A percentile compares a stretch with the other conserved stretches of the same genome.
Conservation (phyloP, 2,329 filamentous ascomycete species). For the Fusarium sp. region DNA sequence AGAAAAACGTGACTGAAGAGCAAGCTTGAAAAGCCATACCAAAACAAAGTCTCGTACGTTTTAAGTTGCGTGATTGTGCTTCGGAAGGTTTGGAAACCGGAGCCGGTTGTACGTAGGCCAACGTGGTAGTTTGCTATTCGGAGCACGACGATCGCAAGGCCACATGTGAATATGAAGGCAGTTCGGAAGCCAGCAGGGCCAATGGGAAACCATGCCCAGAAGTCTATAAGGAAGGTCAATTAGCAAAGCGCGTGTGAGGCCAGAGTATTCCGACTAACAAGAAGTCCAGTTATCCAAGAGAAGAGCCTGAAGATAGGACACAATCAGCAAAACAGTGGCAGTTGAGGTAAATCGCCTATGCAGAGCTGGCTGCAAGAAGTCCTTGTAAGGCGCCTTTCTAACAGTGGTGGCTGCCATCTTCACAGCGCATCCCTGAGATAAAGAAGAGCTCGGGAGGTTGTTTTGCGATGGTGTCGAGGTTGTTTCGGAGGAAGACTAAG, state of each 20-base stretch:
- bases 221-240: slow-evolving; percentile 58
- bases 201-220: slow-evolving; percentile 90
- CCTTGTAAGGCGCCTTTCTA: slow-evolving; percentile 77
- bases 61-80: slow-evolving; percentile 67
- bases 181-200: slow-evolving; percentile 80
- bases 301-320: slow-evolving; percentile 80
- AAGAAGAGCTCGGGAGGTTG: slow-evolving; percentile 30
- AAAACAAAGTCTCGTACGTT: slow-evolving; percentile 76
- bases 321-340: slow-evolving; percentile 72
- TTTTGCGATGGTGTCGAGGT: slow-evolving; percentile 32
- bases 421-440: slow-evolving; percentile 57
- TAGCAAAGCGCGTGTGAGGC: neutral
- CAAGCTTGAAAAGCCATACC: slow-evolving; percentile 82
- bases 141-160: slow-evolving; percentile 82
- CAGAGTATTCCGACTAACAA: slow-evolving; percentile 61
- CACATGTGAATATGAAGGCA: slow-evolving; percentile 78
- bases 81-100: slow-evolving; percentile 72
- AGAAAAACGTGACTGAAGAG: slow-evolving; percentile 85
- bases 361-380: slow-evolving; percentile 88
- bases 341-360: slow-evolving; percentile 88
- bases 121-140: slow-evolving; percentile 87
- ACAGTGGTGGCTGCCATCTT: slow-evolving; percentile 64
- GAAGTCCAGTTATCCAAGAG: slow-evolving; percentile 76
- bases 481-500: slow-evolving; percentile 15
- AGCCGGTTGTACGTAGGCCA: slow-evolving; percentile 76